Evolutionary conservation across 306 rosid genomes (phyloP).

Genomic region (Delonix regia): DNA sequence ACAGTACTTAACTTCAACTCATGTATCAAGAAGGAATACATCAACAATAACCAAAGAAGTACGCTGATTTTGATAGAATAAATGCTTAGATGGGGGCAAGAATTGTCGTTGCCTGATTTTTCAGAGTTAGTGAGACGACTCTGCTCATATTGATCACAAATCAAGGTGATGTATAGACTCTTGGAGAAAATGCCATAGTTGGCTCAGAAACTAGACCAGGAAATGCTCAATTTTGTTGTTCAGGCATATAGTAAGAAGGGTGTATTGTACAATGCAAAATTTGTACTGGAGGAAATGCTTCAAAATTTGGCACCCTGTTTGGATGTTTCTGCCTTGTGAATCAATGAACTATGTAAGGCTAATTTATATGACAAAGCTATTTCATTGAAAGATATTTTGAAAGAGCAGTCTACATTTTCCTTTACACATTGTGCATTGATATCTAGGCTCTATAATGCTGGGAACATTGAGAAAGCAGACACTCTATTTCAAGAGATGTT

Average conservation of each 20-base stretch:
- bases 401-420: conserved; percentile 37
- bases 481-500: conserved; percentile 54
- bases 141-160: conserved; percentile 54
- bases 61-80: conserved; percentile 58
- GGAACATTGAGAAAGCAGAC: too few relatives aligned
- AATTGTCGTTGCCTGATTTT: conserved; percentile 52
- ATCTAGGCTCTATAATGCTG: conserved; percentile 52
- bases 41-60: too few relatives aligned
- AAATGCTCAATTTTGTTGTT: too few relatives aligned
- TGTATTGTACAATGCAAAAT: too few relatives aligned
- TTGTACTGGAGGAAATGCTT: too few relatives aligned
- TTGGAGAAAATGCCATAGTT: conserved; percentile 55
- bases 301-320: conserved; percentile 52
- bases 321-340: conserved; percentile 57
- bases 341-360: conserved; percentile 63
- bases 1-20: too few relatives aligned
- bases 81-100: conserved; percentile 82
- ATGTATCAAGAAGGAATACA: too few relatives aligned
- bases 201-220: conserved; percentile 54
- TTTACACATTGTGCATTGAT: conserved; percentile 52
- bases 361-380: conserved; percentile 56
- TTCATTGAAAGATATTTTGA: too few relatives aligned
- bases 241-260: too few relatives aligned
- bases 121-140: conserved; percentile 54
- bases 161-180: conserved; percentile 38